Conservation (phyloP, 768 basidiomycete genomes). For the Naematelia encephala region DNA sequence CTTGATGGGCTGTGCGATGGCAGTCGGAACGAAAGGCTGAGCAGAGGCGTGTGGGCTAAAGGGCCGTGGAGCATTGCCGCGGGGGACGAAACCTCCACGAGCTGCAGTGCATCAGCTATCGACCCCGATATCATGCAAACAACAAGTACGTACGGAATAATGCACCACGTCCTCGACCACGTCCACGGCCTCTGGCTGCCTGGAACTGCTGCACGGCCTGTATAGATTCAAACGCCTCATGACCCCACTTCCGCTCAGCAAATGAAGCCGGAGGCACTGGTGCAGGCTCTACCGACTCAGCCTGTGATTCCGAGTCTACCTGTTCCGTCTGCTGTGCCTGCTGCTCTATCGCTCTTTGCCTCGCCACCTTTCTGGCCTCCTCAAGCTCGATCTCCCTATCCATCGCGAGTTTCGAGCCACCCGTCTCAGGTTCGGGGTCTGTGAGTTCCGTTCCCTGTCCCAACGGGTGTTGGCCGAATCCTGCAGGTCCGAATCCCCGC, state of each 20-base stretch:
- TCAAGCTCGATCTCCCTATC: conserved; percentile 31
- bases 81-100: conserved; percentile 21
- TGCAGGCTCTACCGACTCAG: conserved; percentile 2
- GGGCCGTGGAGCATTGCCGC: conserved; percentile 8
- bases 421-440: conserved; percentile 2
- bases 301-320: conserved; percentile 1
- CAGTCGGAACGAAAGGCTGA: neutral
- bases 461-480: neutral
- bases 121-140: neutral
- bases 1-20: neutral
- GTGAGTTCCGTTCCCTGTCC: conserved; percentile 2
- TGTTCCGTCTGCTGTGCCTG: conserved; percentile 6
- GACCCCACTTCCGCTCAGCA: conserved; percentile 33
- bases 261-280: neutral
- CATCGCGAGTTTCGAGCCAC: conserved; percentile 16
- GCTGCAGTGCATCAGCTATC: conserved; percentile 11
- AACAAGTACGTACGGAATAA: conserved; percentile 14
- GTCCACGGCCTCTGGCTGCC: conserved; percentile 14
- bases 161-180: conserved; percentile 25
- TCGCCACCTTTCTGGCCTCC: conserved; percentile 1
- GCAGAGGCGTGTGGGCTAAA: conserved; percentile 8
- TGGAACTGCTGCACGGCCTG: conserved; percentile 4
- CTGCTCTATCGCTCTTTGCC: neutral
- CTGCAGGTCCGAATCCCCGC: conserved; percentile 10
- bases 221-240: conserved; percentile 38